Percentiles rank a stretch among this genome's conserved stretches.
Evolutionary conservation across 768 basidiomycete genomes (phyloP).

Genomic region (Nevesoporus exiguus): DNA sequence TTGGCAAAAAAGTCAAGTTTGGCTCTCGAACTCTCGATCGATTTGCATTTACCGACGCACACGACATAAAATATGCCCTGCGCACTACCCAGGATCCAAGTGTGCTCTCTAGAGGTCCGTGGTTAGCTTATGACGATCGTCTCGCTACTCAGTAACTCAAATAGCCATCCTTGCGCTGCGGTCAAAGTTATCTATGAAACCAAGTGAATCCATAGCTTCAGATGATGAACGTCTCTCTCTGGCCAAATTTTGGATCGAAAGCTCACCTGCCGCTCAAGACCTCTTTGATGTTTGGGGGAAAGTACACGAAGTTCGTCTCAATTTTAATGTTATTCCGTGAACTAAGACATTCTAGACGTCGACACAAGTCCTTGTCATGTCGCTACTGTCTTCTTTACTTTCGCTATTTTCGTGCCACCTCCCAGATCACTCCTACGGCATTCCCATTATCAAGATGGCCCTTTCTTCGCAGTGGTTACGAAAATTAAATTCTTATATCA

Average conservation of each 20-base stretch:
- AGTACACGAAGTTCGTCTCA: conserved; percentile 43
- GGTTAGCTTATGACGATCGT: neutral
- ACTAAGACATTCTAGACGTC: conserved; percentile 34
- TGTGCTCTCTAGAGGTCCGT: conserved; percentile 23
- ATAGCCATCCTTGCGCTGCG: conserved; percentile 51
- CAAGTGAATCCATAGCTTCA: conserved; percentile 47
- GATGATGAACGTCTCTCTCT: conserved; percentile 61
- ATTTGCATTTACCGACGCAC: conserved; percentile 17
- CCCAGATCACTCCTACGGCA: conserved; percentile 59
- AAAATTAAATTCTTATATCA: conserved; percentile 59
- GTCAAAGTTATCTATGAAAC: conserved; percentile 50
- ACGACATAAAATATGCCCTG: conserved; percentile 24
- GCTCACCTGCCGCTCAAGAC: conserved; percentile 52
- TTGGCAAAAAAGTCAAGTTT: conserved; percentile 25
- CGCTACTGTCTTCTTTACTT: conserved; percentile 58
- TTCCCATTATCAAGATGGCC: conserved; percentile 58
- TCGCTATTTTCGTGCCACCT: conserved; percentile 65
- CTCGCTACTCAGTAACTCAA: neutral
- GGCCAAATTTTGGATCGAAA: conserved; percentile 60
- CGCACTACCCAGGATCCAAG: conserved; percentile 12
- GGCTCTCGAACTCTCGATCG: conserved; percentile 11
- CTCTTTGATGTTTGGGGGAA: conserved; percentile 63
- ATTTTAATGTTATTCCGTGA: neutral
- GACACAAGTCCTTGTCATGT: conserved; percentile 42
- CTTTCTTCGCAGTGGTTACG: conserved; percentile 54